Conservation (phyloP, 2,329 filamentous ascomycete species). For the Stachybotrys chlorohalonatus region DNA sequence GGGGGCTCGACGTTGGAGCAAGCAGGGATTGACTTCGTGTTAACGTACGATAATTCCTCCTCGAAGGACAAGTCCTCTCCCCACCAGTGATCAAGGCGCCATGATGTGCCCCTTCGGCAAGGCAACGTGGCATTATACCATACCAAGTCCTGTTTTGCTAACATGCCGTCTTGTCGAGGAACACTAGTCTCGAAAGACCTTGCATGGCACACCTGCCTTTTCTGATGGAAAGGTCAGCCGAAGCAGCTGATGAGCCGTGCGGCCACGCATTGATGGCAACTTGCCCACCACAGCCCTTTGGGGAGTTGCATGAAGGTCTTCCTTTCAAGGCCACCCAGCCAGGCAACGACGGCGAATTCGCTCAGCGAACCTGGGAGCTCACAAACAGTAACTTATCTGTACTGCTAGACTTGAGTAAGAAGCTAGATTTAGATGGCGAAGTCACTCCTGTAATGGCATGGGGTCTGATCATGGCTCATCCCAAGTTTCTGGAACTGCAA, state of each 20-base stretch:
- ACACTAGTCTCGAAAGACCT: constrained; percentile 71
- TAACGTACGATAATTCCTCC: constrained; percentile 66
- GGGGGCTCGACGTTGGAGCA: constrained; percentile 63
- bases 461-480: constrained; percentile 68
- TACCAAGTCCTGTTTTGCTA: constrained; percentile 22
- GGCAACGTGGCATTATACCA: not conserved
- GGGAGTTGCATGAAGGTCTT: constrained; percentile 39
- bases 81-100: constrained; percentile 35
- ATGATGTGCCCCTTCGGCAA: constrained; percentile 4
- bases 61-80: constrained; percentile 57
- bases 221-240: constrained; percentile 52
- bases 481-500: constrained; percentile 57
- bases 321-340: constrained; percentile 40
- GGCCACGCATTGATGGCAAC: constrained; percentile 92
- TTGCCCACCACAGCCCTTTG: constrained; percentile 63
- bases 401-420: constrained; percentile 74
- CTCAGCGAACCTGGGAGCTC: constrained; percentile 71
- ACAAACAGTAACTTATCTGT: constrained; percentile 69
- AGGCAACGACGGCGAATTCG: constrained; percentile 22
- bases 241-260: constrained; percentile 59
- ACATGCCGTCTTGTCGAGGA: constrained; percentile 28
- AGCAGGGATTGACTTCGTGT: constrained; percentile 80
- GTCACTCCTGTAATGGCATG: constrained; percentile 96
- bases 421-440: constrained; percentile 76
- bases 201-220: constrained; percentile 89